A percentile compares a stretch with the other conserved stretches of the same genome.
phyloP scores from a whole-genome alignment of 129 eudicot species.

The Chrysanthemum makinoi region DNA sequence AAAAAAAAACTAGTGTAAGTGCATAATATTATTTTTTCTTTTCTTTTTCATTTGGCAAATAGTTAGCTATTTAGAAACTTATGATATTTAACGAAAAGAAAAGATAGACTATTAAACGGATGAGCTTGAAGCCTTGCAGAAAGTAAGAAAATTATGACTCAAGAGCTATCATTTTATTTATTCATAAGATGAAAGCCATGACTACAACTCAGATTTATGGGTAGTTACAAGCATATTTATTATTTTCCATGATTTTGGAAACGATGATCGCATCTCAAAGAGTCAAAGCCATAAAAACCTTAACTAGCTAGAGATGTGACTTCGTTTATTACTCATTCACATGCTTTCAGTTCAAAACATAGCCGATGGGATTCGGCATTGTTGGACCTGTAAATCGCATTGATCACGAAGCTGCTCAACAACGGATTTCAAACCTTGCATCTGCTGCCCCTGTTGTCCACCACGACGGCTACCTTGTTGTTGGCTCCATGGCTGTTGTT shows the following conservation, averaged over 20 bases:
- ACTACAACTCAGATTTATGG: not conserved
- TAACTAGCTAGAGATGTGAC: constrained; percentile 4
- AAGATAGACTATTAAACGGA: too few species aligned
- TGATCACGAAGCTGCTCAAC: not conserved
- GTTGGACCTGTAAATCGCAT: not conserved
- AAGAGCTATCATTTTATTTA: not conserved
- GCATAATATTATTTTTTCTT: too few species aligned
- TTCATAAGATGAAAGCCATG: not conserved
- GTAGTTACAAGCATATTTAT: not conserved
- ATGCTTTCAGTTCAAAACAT: not conserved
- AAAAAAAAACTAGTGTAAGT: too few species aligned
- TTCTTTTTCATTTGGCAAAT: too few species aligned
- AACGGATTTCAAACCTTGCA: not conserved
- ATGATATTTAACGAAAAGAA: too few species aligned
- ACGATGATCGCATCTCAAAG: not conserved
- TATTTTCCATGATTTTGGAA: not conserved
- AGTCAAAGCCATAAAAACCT: not conserved
- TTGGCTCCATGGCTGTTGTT: not conserved
- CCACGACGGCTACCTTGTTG: not conserved
- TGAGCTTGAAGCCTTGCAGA: too few species aligned
- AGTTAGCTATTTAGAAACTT: too few species aligned
- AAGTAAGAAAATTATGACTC: too few species aligned
- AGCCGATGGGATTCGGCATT: not conserved
- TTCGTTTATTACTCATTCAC: not conserved
- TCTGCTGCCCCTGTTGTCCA: not conserved